Percentiles rank a stretch among this genome's conserved stretches.
These are phyloP conservation scores for Aspergillus uvarum DNA, from an alignment of 2,329 filamentous ascomycete genomes.

Conservation along the genomic window DNA sequence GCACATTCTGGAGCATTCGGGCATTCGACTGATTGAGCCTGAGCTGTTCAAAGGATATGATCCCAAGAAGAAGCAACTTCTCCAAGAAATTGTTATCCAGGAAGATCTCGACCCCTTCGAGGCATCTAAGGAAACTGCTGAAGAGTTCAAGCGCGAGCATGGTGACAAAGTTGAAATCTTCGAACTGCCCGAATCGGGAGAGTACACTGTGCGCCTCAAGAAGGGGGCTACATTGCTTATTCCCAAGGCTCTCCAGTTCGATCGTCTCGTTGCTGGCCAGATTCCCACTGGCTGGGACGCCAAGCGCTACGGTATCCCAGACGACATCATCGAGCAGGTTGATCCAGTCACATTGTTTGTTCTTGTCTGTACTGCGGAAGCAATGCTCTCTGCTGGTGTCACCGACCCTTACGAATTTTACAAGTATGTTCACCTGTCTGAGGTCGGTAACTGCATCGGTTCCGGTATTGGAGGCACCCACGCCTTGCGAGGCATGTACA, in stretches of 20 bases:
- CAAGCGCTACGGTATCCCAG: constrained; percentile 91
- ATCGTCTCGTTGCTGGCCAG: constrained; percentile 94
- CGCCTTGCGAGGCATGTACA: constrained; percentile 96
- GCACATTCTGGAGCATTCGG: constrained; percentile 90
- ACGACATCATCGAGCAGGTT: constrained; percentile 96
- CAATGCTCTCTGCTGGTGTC: constrained; percentile 87
- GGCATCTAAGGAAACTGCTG: constrained; percentile 92
- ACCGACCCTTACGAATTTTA: constrained; percentile 99
- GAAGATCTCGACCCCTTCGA: constrained; percentile 97
- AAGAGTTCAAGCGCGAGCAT: constrained; percentile 96
- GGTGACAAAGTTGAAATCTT: constrained; percentile 98
- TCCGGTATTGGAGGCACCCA: constrained; percentile 96
- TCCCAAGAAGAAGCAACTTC: constrained; percentile 95
- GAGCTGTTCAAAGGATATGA: constrained; percentile 97
- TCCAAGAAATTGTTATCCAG: constrained; percentile 96
- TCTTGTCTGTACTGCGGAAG: constrained; percentile 88
- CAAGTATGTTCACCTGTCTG: constrained; percentile 97
- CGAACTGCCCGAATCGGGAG: constrained; percentile 87
- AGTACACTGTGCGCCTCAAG: constrained; percentile 91
- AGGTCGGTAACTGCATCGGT: constrained; percentile 96
- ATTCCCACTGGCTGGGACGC: constrained; percentile 97
- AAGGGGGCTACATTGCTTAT: constrained; percentile 95
- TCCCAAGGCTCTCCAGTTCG: constrained; percentile 94
- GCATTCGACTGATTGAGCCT: constrained; percentile 95
- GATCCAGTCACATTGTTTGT: constrained; percentile 95